Evolutionary conservation across 164 flowering plant species (phyloP).

Genomic region (Amborella trichopoda): DNA sequence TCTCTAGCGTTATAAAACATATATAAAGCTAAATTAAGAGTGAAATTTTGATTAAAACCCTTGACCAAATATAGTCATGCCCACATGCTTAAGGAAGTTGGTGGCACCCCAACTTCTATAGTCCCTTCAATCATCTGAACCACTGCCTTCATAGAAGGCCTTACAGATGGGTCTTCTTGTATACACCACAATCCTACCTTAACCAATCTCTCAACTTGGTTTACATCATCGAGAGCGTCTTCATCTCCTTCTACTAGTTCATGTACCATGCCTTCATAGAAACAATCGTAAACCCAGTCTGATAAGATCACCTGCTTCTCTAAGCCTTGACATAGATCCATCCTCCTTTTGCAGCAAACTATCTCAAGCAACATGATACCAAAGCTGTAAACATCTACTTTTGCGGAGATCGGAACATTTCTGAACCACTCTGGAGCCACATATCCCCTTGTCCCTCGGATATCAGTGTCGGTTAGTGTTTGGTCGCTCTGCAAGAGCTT

Average conservation of each 20-base stretch:
- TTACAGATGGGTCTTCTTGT: conserved; percentile 29
- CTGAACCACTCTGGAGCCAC: conserved; percentile 28
- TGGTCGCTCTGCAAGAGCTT: conserved; percentile 18
- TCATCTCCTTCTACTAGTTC: conserved; percentile 9
- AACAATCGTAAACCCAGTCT: conserved; percentile 19
- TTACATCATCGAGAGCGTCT: conserved; percentile 6
- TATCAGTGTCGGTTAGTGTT: conserved; percentile 13
- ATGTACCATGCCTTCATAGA: conserved; percentile 3
- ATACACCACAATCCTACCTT: conserved; percentile 36
- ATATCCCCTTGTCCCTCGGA: conserved; percentile 11
- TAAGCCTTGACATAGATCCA: neutral
- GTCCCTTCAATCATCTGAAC: conserved; percentile 29
- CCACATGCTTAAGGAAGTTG: too few species aligned
- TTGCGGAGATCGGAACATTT: conserved; percentile 13
- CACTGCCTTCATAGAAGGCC: conserved; percentile 32
- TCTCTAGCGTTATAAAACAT: too few species aligned
- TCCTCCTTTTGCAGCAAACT: conserved; percentile 13
- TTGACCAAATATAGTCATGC: too few species aligned
- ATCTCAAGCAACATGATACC: conserved; percentile 20
- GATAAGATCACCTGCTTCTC: conserved; percentile 6
- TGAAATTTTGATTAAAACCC: too few species aligned
- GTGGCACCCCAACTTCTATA: conserved; percentile 20
- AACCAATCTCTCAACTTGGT: conserved; percentile 19
- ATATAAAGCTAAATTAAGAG: too few species aligned
- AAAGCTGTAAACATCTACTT: conserved; percentile 26